Evolutionary conservation across 768 basidiomycete species (phyloP), one percentile per base, ranked within the genome.

Genomic region (Tylopilus balloui): DNA sequence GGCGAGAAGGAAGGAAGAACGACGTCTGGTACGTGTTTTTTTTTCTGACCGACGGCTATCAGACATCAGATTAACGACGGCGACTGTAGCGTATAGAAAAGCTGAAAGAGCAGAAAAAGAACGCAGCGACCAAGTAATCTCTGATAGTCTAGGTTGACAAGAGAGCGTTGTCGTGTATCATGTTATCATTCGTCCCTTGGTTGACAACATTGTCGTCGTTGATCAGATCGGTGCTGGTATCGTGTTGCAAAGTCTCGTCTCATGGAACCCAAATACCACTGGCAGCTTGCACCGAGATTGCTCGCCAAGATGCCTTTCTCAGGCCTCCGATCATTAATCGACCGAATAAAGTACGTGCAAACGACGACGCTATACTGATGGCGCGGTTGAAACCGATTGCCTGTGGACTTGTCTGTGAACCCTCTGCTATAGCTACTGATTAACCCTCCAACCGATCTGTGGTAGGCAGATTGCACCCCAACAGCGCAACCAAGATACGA

Each of bases 1-100:
- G 83, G 87, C 86, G 8, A 74, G 86, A 54, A 75, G 93, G 51
- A 87, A 94, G 62, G 94, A 97, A 65, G 95, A 97, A 65, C 73
- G 95, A 38, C 92, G 87, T 65, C 83, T 90, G 73, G 91, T 91
- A 46, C 17, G 79, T 68, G 15, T 37, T 37, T 42, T 37, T 37
- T 42, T 6, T 5, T 10, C 7, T n/a, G 24, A 25, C 23, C 7
- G 6, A 14, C 15, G 40, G 13, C 3, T 13, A 3, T 6, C 17
- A 8, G 23, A 23, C 12, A 15, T 10, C 13, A 31, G 15, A 28
- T 40, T 56, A 21, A 52, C 28, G n/a, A 13, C 19, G 28, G 6
- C 6, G 35, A 3, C 13, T 38, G 13, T 52, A 87, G 87, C 81
- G 86, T 9, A 88, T 92, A 46, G 86, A 87, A 9, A 78, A 80